Conservation (phyloP, 225 moss, liverwort and hornwort species). For the Ulota crispa region DNA sequence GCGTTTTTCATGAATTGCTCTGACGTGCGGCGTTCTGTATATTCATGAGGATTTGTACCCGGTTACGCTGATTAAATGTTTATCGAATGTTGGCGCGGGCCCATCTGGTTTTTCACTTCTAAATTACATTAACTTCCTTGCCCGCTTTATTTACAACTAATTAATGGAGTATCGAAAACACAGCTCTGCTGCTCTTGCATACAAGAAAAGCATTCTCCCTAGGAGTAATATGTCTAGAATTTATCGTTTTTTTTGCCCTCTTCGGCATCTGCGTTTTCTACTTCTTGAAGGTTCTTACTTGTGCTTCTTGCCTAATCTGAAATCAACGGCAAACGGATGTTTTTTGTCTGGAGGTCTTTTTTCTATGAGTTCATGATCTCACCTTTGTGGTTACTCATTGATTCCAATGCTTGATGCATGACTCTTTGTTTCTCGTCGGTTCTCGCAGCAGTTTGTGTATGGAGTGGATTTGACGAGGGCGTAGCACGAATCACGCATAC, state of each 20-base stretch:
- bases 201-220: neutral
- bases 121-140: neutral
- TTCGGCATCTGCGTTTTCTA: neutral
- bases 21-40: neutral
- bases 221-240: neutral
- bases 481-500: too few species aligned
- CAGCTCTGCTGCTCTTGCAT: neutral
- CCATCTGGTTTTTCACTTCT: neutral
- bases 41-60: neutral
- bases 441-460: neutral
- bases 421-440: neutral
- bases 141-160: neutral
- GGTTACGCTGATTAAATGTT: neutral
- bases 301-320: constrained; percentile 1
- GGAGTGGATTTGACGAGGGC: neutral
- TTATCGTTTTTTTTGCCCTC: neutral
- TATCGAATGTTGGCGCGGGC: neutral
- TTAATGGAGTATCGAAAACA: constrained; percentile 1
- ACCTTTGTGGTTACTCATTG: too few species aligned
- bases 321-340: neutral
- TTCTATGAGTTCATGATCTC: neutral
- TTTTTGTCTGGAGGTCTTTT: neutral
- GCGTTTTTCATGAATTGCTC: neutral
- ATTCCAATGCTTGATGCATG: neutral
- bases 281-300: neutral